Percentiles rank a stretch among this genome's conserved stretches.
Evolutionary conservation across 306 rosid genomes (phyloP).

Genomic region (Gynostemma pentaphyllum): DNA sequence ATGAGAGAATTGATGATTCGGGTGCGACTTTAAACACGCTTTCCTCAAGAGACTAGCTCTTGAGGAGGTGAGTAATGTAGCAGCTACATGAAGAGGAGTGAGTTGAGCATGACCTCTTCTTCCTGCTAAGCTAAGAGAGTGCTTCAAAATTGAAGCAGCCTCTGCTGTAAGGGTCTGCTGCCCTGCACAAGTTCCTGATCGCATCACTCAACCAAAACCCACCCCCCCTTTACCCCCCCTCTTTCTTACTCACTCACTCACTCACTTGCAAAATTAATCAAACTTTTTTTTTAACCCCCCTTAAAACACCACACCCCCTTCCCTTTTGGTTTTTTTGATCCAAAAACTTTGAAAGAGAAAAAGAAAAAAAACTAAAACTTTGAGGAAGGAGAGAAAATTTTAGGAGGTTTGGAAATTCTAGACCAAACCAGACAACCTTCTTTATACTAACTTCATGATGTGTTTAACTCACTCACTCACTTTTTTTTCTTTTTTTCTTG

Average conservation of each 20-base stretch:
- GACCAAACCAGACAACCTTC: neutral
- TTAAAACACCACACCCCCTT: neutral
- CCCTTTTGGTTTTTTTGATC: neutral
- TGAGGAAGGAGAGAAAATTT: neutral
- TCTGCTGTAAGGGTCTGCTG: slow-evolving; percentile 17
- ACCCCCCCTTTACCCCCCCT: neutral
- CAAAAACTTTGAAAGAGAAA: too few relatives aligned
- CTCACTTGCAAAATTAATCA: neutral
- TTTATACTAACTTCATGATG: slow-evolving; percentile 8
- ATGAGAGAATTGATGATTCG: neutral
- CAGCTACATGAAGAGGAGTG: slow-evolving; percentile 15
- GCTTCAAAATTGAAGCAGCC: slow-evolving; percentile 11
- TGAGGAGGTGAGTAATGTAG: slow-evolving; percentile 10
- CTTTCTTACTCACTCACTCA: neutral
- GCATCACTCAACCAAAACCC: slow-evolving; percentile 7
- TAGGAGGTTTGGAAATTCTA: neutral
- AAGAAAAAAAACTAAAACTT: neutral
- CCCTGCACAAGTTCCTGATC: slow-evolving; percentile 9
- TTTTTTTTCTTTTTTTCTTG: neutral
- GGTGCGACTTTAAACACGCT: slow-evolving; percentile 12
- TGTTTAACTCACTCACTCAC: neutral
- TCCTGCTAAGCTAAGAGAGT: slow-evolving; percentile 1
- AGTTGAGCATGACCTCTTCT: slow-evolving; percentile 13
- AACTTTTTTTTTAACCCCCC: too few relatives aligned
- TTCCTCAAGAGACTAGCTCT: neutral